Evolutionary conservation across 352 stramenopile species (phyloP).

Genomic region (Aphanomyces stellatus): DNA sequence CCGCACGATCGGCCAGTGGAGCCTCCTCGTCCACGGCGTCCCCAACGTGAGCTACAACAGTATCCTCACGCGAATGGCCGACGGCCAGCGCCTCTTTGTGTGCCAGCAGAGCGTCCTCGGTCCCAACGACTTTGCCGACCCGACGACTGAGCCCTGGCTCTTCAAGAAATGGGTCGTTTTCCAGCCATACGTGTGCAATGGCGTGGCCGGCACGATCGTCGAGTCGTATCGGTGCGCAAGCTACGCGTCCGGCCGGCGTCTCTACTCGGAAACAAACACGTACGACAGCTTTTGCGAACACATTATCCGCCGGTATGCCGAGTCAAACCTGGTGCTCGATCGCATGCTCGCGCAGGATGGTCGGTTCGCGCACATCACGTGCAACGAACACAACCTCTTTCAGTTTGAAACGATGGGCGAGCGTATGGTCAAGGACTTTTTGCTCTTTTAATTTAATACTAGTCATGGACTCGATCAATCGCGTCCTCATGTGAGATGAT

Average conservation of each 20-base stretch:
- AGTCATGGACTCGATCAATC: neutral
- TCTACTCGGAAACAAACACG: slow-evolving; percentile 85
- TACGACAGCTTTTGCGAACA: slow-evolving; percentile 87
- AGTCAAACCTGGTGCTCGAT: slow-evolving; percentile 75
- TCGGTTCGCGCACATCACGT: slow-evolving; percentile 46
- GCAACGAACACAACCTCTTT: slow-evolving; percentile 28
- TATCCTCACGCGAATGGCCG: slow-evolving; percentile 48
- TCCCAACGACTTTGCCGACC: slow-evolving; percentile 73
- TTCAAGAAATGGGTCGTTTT: slow-evolving; percentile 87
- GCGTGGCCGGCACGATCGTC: slow-evolving; percentile 65
- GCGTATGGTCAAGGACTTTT: slow-evolving; percentile 77
- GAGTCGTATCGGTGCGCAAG: slow-evolving; percentile 77
- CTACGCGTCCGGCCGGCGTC: slow-evolving; percentile 70
- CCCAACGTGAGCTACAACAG: slow-evolving; percentile 84
- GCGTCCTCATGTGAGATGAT: neutral
- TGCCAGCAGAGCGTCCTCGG: slow-evolving; percentile 80
- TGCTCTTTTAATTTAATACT: slow-evolving; percentile 62
- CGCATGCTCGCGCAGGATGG: slow-evolving; percentile 74
- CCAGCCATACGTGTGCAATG: slow-evolving; percentile 53
- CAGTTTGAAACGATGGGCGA: slow-evolving; percentile 63
- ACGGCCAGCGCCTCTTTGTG: slow-evolving; percentile 60
- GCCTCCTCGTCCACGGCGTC: slow-evolving; percentile 68
- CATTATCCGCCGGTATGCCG: slow-evolving; percentile 75
- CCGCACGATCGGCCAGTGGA: slow-evolving; percentile 81
- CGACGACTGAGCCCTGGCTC: slow-evolving; percentile 70